Conservation (phyloP, 2,329 filamentous ascomycete genomes). For the Fragosphaeria purpurea region DNA sequence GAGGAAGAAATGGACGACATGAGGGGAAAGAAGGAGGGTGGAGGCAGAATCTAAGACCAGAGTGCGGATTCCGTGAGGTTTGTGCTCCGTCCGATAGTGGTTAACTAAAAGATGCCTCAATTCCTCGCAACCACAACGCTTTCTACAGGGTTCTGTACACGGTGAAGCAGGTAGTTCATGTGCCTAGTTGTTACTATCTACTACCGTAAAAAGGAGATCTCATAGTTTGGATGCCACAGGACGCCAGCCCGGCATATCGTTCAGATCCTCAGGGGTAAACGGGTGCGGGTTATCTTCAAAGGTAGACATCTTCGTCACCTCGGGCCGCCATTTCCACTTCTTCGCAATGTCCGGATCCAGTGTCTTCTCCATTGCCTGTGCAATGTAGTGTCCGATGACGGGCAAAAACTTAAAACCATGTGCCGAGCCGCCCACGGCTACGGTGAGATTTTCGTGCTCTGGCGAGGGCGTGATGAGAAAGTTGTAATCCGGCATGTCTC, state of each 20-base stretch:
- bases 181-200: no score
- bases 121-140: no score
- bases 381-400: conserved; percentile 26
- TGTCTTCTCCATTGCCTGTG: conserved; percentile 31
- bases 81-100: no score
- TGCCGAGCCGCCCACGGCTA: conserved; percentile 11
- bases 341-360: conserved; percentile 2
- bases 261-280: conserved; percentile 1
- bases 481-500: conserved; percentile 4
- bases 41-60: no score
- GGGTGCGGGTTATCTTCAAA: conserved; percentile 5
- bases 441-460: neutral
- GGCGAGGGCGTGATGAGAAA: conserved; percentile 6
- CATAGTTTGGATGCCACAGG: neutral
- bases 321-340: conserved; percentile 3
- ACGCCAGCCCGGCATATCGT: conserved; percentile 1
- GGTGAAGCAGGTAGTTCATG: no score
- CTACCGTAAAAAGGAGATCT: no score
- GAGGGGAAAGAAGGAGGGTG: no score
- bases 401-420: conserved; percentile 23
- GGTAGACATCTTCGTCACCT: neutral
- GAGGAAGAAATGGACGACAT: no score
- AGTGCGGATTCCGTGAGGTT: no score
- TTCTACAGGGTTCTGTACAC: no score
- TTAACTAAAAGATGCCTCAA: no score